Base-by-base conservation (phyloP, 2,329 filamentous ascomycete species). In the Zopfia rhizophila region DNA sequence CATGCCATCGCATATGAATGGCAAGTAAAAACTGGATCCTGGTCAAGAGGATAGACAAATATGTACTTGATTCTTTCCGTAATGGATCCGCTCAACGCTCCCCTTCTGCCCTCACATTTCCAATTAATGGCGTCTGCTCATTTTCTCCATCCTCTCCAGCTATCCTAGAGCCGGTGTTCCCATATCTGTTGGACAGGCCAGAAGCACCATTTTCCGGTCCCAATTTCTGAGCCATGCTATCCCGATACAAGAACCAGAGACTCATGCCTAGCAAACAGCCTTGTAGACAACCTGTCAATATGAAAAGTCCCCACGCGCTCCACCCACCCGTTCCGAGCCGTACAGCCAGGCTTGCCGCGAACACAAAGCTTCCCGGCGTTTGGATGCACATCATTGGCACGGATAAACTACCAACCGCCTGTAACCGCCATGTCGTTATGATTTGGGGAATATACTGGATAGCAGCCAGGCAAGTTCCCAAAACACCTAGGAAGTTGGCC, bases 331-430 rank as follows among this genome's bases (percentile, higher is more conserved):
- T 80, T 0, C 94, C 94, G 14, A 97, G 80, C 32, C 94, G 83
- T 6, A 83, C 84, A 38, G 87, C 91, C 30, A 99, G 75, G 68
- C 91, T 97, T 10, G 82, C 87, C 0, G 93, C 91, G 75, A 96
- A 97, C 5, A 99, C 76, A 58, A 96, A 87, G 48, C 91, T 91
- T 0, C 94, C 94, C 0, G 94, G 94, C 0, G 93, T 97, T 72
- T 99, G 94, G 23, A 99, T 96, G 68, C 89, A 89, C 92, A 99
- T 97, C 88, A 97, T 97, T 4, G 91, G 88, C 45, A 99, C 94
- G 64, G 91, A 96, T 60, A 99, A 76, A 69, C 91, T 96, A 42
- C 91, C 91, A 2, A 96, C 88, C 61, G 92, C 87, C 67, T 93
- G 89, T 46, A 97, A 78, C 39, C 79, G 82, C 74, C 90, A 95